Evolutionary conservation across 352 stramenopile genomes (phyloP).

Genomic region (Globisporangium carolinianum): DNA sequence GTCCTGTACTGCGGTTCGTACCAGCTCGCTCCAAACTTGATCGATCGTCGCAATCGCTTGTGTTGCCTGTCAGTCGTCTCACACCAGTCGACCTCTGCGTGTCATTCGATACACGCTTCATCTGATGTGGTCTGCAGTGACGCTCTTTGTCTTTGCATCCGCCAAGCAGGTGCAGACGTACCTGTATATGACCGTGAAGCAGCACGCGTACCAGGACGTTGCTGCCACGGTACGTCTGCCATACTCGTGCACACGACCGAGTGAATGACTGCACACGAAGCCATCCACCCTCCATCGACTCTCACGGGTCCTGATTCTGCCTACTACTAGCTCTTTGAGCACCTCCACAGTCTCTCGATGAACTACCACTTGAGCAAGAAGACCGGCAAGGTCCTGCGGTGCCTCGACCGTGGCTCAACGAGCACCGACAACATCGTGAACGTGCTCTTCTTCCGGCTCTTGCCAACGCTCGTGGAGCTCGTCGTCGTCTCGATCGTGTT

Average conservation of each 20-base stretch:
- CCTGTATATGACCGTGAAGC: constrained; percentile 92
- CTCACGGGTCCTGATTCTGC: neutral
- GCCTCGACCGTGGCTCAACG: constrained; percentile 80
- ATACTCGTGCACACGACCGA: neutral
- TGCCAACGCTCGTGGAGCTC: constrained; percentile 93
- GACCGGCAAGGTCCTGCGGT: constrained; percentile 93
- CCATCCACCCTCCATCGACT: neutral
- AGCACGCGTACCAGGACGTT: constrained; percentile 95
- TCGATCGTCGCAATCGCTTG: neutral
- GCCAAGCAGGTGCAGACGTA: constrained; percentile 93
- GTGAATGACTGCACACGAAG: neutral
- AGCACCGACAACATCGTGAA: constrained; percentile 93
- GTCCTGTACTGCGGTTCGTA: constrained; percentile 51
- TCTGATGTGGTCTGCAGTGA: constrained; percentile 18
- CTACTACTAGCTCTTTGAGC: constrained; percentile 74
- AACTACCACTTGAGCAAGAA: constrained; percentile 98
- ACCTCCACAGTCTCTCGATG: constrained; percentile 93
- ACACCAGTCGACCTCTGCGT: neutral
- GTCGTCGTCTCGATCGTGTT: constrained; percentile 90
- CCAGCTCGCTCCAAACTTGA: no score
- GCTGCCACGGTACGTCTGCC: constrained; percentile 57
- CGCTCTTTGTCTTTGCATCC: constrained; percentile 62
- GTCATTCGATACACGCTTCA: neutral
- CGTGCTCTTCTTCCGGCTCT: constrained; percentile 94
- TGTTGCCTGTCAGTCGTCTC: neutral